Evolutionary conservation across 2,329 filamentous ascomycete species (phyloP).

Genomic region (Phoma sp.): DNA sequence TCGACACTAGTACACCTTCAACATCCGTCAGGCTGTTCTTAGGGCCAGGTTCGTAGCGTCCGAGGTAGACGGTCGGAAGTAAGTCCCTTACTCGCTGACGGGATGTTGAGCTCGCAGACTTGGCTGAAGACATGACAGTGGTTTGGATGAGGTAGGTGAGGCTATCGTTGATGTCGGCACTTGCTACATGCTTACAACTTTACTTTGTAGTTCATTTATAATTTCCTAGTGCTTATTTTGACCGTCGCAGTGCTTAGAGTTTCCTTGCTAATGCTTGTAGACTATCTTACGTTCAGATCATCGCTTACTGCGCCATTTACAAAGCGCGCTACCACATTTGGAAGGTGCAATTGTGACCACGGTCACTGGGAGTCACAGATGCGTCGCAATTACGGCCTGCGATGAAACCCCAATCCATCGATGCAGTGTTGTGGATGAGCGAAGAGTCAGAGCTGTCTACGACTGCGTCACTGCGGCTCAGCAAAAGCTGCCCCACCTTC

Average conservation of each 20-base stretch:
- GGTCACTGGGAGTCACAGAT: background rate
- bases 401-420: background rate
- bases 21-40: conserved; percentile 56
- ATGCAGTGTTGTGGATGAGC: background rate
- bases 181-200: background rate
- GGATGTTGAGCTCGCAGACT: conserved; percentile 9
- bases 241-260: background rate
- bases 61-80: conserved; percentile 47
- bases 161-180: background rate
- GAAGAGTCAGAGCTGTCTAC: conserved; percentile 2
- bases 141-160: background rate
- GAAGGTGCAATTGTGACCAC: conserved; percentile 1
- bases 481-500: background rate
- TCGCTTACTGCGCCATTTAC: background rate
- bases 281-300: background rate
- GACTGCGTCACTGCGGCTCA: conserved; percentile 1
- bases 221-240: background rate
- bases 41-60: conserved; percentile 48
- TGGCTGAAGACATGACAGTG: conserved; percentile 18
- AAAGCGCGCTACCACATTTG: background rate
- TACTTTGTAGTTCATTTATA: background rate
- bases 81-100: conserved; percentile 50
- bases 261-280: background rate
- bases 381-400: too few relatives aligned
- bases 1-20: conserved; percentile 53